Evolutionary conservation across 2,329 filamentous ascomycete species (phyloP).

Genomic region (Capronia americana): DNA sequence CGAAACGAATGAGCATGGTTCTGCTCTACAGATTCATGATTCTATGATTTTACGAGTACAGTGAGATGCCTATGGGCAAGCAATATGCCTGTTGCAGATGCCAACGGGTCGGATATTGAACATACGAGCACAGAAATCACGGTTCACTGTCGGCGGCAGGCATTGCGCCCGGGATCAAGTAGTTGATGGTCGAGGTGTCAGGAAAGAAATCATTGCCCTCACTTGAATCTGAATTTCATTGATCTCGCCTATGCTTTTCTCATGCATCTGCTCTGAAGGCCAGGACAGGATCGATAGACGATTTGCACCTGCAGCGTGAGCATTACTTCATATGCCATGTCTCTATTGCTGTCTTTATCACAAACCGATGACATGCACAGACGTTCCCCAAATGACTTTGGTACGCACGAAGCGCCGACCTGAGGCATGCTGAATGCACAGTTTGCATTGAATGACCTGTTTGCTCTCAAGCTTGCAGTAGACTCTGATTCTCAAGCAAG

Average conservation of each 20-base stretch:
- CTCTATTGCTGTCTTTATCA: background rate
- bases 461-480: background rate
- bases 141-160: background rate
- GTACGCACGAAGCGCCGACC: background rate
- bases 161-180: background rate
- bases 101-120: conserved; percentile 1
- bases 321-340: background rate
- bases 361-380: conserved; percentile 2
- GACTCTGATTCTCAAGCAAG: background rate
- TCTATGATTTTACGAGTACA: conserved; percentile 13
- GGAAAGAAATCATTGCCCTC: background rate
- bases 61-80: conserved; percentile 40
- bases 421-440: background rate
- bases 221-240: conserved; percentile 9
- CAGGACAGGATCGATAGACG: background rate
- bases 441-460: background rate
- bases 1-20: background rate
- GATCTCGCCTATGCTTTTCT: conserved; percentile 5
- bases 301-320: background rate
- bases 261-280: background rate
- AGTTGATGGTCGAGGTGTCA: background rate
- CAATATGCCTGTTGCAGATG: background rate
- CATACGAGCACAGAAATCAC: background rate
- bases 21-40: conserved; percentile 2
- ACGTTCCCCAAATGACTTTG: background rate